phyloP scores from a whole-genome alignment of 768 basidiomycete species.

The Gloeostereum incarnatum region DNA sequence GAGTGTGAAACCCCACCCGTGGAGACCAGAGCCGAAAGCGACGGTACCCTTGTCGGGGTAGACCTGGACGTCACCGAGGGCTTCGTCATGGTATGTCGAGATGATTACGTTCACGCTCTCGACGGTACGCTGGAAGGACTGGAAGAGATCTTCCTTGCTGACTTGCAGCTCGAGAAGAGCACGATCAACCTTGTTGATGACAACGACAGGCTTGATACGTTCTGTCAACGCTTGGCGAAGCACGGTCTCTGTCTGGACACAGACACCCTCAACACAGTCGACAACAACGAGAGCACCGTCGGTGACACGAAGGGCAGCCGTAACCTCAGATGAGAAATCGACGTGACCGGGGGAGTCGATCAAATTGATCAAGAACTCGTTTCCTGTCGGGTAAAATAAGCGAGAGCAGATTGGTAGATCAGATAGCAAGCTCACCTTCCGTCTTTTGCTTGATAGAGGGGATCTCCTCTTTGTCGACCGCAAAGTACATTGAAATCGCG shows the following conservation, averaged over 20 bases:
- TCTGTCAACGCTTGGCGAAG: constrained; percentile 94
- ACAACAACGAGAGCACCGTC: constrained; percentile 99
- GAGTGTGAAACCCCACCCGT: constrained; percentile 99
- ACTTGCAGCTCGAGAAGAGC: constrained; percentile 98
- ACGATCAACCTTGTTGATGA: constrained; percentile 99
- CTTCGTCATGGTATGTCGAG: constrained; percentile 90
- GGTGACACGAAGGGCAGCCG: constrained; percentile 98
- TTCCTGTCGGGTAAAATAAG: constrained; percentile 34
- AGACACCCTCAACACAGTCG: constrained; percentile 99
- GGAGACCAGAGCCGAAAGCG: constrained; percentile 98
- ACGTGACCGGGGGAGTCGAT: constrained; percentile 99
- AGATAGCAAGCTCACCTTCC: constrained; percentile 43
- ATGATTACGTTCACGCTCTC: constrained; percentile 98
- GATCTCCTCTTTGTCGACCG: constrained; percentile 86
- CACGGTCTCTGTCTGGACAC: constrained; percentile 99
- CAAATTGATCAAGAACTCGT: constrained; percentile 99
- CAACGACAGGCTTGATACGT: constrained; percentile 98
- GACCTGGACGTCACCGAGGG: constrained; percentile 97
- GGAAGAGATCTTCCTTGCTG: constrained; percentile 92
- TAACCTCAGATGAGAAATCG: constrained; percentile 99
- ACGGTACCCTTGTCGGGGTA: constrained; percentile 98
- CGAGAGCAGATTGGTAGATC: constrained; percentile 3
- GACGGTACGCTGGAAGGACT: constrained; percentile 95
- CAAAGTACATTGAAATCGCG: constrained; percentile 99
- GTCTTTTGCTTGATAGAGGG: constrained; percentile 89